Evolutionary conservation across 2,329 filamentous ascomycete species (phyloP), one percentile per base, ranked within the genome.

Genomic region (Triangularia verruculosa): DNA sequence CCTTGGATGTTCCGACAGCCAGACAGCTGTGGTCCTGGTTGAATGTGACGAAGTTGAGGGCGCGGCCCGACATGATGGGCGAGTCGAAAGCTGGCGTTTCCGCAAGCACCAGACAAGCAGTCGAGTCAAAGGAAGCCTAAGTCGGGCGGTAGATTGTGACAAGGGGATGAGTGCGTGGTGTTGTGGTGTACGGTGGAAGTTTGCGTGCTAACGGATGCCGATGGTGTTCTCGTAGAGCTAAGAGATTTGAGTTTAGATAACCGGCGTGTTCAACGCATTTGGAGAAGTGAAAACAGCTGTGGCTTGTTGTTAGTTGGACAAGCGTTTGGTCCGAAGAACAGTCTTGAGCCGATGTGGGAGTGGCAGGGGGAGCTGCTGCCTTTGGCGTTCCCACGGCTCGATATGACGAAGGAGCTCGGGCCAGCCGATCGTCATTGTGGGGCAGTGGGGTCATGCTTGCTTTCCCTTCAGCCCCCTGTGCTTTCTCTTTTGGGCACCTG

Each of bases 1-100:
- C 95, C 78, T 90, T 93, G 52, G 92, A 92, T 66, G 95, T 98
- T 66, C 92, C 94, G 71, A 99, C 93, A 80, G 94, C 94, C 69
- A 99, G 84, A 78, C 94, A 94, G 84, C 91, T 96, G 81, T 97
- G 93, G 82, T 99, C 95, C 82, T 99, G 95, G 79, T 99, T 99
- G 79, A 98, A 99, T 51, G 94, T 97, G 72, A 99, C 92, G 79
- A 96, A 99, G 79, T 99, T 99, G 82, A 98, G 92, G 57, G 87
- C 80, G 76, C 89, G 63, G 61, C 60, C 65, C 66, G 69, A 64
- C 69, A 71, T 72, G 62, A 59, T 61, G 64, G 27, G n/a, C n/a
- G 30, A 17, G 34, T 12, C 6, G 56, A 25, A 32, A 13, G 27
- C 15, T 20, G 8, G 12, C 20, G 27, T 4, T 57, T 4, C 8